A percentile compares a stretch with the other conserved stretches of the same genome.
Conservation (phyloP, 2,329 filamentous ascomycete genomes). For the Fusarium sp. region DNA sequence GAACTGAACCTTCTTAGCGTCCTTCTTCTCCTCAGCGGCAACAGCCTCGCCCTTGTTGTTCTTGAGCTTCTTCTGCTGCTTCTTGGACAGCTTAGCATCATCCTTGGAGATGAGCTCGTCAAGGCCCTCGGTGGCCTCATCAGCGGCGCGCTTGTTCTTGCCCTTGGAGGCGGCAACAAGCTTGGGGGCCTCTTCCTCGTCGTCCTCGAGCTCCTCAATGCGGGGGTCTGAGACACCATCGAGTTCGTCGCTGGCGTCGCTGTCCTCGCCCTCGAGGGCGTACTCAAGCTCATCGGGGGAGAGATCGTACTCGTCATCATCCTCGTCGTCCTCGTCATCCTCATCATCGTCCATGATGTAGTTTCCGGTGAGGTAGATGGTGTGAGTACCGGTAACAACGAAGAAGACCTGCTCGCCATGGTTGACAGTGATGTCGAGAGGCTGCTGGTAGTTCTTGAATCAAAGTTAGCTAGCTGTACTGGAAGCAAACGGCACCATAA, state of each 20-base stretch:
- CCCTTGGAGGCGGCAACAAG: conserved; percentile 73
- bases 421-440: conserved; percentile 91
- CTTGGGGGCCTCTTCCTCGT: conserved; percentile 80
- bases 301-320: conserved; percentile 83
- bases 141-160: conserved; percentile 95
- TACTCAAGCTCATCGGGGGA: conserved; percentile 84
- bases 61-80: conserved; percentile 97
- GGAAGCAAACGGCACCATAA: background rate
- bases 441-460: conserved; percentile 88
- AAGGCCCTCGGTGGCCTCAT: conserved; percentile 76
- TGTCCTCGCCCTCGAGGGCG: conserved; percentile 77
- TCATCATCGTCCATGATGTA: conserved; percentile 83
- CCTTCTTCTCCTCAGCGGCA: conserved; percentile 70
- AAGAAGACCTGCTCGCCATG: conserved; percentile 94
- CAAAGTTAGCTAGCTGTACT: conserved; percentile 46
- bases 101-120: conserved; percentile 89
- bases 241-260: conserved; percentile 80
- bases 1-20: conserved; percentile 94
- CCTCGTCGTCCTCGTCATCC: conserved; percentile 73
- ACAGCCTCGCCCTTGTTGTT: conserved; percentile 96
- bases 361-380: conserved; percentile 94
- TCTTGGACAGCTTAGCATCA: conserved; percentile 88
- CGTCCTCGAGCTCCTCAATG: conserved; percentile 81
- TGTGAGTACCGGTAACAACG: conserved; percentile 88
- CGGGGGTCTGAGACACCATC: conserved; percentile 84